phyloP scores from a whole-genome alignment of 2,329 filamentous ascomycete genomes.

The Nemania abortiva region DNA sequence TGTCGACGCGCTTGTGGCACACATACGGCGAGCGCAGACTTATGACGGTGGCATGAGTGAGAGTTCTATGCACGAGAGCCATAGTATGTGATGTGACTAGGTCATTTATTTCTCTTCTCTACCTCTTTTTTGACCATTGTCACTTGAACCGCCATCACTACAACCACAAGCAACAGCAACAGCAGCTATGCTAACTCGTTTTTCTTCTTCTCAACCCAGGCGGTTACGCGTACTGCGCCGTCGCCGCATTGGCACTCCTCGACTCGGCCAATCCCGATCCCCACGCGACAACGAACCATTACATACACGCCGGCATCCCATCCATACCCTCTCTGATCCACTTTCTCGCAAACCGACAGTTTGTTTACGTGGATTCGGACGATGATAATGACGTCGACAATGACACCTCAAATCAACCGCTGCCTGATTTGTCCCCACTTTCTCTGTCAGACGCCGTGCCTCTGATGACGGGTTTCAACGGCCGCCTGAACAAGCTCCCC shows the following conservation, averaged over 20 bases:
- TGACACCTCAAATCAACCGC: slow-evolving; percentile 54
- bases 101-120: background rate
- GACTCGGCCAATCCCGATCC: slow-evolving; percentile 63
- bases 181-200: background rate
- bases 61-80: slow-evolving; percentile 82
- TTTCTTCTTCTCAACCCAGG: slow-evolving; percentile 60
- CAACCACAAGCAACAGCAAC: background rate
- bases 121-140: background rate
- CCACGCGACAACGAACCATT: slow-evolving; percentile 46
- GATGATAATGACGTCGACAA: slow-evolving; percentile 59
- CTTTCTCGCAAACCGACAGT: slow-evolving; percentile 75
- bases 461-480: slow-evolving; percentile 77
- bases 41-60: slow-evolving; percentile 90
- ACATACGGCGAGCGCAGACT: slow-evolving; percentile 78
- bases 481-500: slow-evolving; percentile 87
- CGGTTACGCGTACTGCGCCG: slow-evolving; percentile 90
- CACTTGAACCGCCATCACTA: background rate
- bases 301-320: slow-evolving; percentile 57
- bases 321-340: slow-evolving; percentile 54
- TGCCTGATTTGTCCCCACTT: slow-evolving; percentile 53
- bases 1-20: slow-evolving; percentile 74
- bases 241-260: slow-evolving; percentile 82
- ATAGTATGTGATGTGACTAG: slow-evolving; percentile 71
- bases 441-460: slow-evolving; percentile 48
- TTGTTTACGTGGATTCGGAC: slow-evolving; percentile 62